A percentile compares a stretch with the other conserved stretches of the same genome.
Conservation (phyloP, 2,329 filamentous ascomycete species). For the Lasiodiplodia citricola region DNA sequence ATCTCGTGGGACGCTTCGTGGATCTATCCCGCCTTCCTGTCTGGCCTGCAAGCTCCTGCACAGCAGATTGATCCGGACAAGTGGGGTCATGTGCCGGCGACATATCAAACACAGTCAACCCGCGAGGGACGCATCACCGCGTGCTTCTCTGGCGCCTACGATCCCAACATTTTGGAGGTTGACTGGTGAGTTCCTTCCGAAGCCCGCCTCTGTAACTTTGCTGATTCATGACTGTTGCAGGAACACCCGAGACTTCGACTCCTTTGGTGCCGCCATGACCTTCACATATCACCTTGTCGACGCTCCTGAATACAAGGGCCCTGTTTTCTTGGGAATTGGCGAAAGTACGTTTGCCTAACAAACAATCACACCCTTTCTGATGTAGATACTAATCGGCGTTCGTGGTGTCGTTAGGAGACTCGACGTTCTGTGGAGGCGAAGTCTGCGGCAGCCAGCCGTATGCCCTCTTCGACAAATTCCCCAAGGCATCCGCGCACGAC, state of each 20-base stretch:
- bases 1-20: background rate
- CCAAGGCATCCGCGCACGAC: background rate
- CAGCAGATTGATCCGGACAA: background rate
- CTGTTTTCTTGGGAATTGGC: background rate
- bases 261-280: background rate
- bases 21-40: background rate
- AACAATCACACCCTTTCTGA: background rate
- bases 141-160: background rate
- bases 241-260: conserved; percentile 1
- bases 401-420: background rate
- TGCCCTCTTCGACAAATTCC: background rate
- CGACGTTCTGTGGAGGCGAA: background rate
- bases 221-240: background rate
- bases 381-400: background rate
- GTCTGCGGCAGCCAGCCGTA: background rate
- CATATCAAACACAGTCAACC: background rate
- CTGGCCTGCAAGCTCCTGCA: background rate
- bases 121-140: background rate
- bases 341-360: background rate
- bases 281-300: background rate
- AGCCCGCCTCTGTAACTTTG: background rate
- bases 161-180: background rate
- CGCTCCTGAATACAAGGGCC: background rate
- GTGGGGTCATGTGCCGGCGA: background rate
- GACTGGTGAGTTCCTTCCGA: background rate